These are phyloP conservation scores for Pythium angustatum DNA, from an alignment of 352 stramenopile genomes.

Conservation along the genomic window DNA sequence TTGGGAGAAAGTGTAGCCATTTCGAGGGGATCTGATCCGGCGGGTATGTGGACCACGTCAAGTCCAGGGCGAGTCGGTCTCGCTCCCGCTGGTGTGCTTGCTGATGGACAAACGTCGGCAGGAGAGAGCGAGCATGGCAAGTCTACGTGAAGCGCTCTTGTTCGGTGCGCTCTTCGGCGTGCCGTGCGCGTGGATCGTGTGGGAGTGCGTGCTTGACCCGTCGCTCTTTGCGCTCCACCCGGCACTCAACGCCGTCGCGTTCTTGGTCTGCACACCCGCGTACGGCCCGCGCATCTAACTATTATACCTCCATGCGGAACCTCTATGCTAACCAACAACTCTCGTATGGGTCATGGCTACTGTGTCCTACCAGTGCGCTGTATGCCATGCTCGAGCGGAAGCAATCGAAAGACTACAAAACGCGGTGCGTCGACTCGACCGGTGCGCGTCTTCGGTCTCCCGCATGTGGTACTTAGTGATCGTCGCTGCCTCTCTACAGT, in stretches of 20 bases:
- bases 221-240: slow-evolving; percentile 61
- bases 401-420: slow-evolving; percentile 35
- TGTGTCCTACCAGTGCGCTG: slow-evolving; percentile 34
- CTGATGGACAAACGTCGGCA: too few species aligned
- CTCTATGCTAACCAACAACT: not conserved
- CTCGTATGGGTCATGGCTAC: not conserved
- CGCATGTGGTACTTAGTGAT: not conserved
- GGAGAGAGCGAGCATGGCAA: slow-evolving; percentile 12
- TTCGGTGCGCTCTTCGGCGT: slow-evolving; percentile 51
- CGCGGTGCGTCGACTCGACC: slow-evolving; percentile 33
- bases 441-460: not conserved
- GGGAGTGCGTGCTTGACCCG: slow-evolving; percentile 43
- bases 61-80: not conserved
- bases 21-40: too few species aligned
- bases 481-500: slow-evolving; percentile 20
- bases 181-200: slow-evolving; percentile 45
- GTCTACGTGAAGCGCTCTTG: slow-evolving; percentile 27
- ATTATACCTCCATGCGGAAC: not conserved
- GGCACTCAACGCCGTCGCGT: slow-evolving; percentile 50
- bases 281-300: too few species aligned
- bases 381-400: slow-evolving; percentile 62
- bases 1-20: too few species aligned
- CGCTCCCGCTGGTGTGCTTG: too few species aligned
- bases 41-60: too few species aligned
- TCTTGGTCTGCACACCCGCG: slow-evolving; percentile 55